Evolutionary conservation across 345 rosid species (phyloP), one percentile per base, ranked within the genome.

Genomic region (Raphanus raphanistrum): DNA sequence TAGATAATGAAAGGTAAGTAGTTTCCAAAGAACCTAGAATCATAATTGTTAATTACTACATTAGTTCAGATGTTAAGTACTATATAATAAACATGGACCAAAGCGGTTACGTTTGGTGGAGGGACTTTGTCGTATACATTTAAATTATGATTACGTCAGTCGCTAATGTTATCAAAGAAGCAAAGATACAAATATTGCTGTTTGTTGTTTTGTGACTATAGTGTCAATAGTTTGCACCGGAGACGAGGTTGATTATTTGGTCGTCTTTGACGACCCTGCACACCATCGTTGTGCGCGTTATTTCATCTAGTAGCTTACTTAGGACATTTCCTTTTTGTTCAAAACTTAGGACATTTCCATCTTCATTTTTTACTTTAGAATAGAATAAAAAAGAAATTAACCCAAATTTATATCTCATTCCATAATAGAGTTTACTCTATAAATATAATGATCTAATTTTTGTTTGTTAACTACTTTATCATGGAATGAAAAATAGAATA

Each of bases 31-130:
- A 35, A 66, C 13, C 12, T 65, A 55, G 12, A 66, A 50, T 69
- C 63, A 26, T 52, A 15, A 50, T 26, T 35, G 32, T 50, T 45
- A 12, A 35, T 52, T 70, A 54, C 21, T 52, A 28, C 15, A 6
- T 25, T 38, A 38, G 59, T 55, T 76, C 4, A 63, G 35, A 70
- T 77, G 59, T 38, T 70, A 63, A 35, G 11, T 63, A 9, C 48
- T 41, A 2, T 48, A 32, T 48, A 15, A 70, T 50, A 26, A 63
- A 28, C 9, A 7, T 71, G 26, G 71, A 77, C 60, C 45, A 25
- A 72, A 65, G 28, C 63, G 54, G 73, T 72, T 78, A 66, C 13
- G 73, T 72, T 72, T 66, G 81, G 81, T 72, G 57, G 73, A 33
- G 2, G 21, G 54, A 29, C 32, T 64, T 45, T 71, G 62, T 64